Evolutionary conservation across 768 basidiomycete genomes (phyloP).

Genomic region (Naematelia aurantialba): DNA sequence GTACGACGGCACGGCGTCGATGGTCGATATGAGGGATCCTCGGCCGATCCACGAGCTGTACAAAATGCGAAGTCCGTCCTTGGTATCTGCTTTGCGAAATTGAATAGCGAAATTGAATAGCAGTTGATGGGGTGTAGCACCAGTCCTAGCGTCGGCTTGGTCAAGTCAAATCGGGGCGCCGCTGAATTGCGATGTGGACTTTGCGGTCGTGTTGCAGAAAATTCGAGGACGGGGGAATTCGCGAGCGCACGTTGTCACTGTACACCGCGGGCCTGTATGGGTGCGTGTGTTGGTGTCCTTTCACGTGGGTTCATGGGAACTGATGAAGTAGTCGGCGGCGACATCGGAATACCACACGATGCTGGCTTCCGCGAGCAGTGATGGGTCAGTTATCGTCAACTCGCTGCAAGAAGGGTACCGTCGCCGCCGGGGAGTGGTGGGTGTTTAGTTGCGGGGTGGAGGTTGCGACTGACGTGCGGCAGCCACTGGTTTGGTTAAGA

Average conservation of each 20-base stretch:
- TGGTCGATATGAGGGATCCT: conserved; percentile 36
- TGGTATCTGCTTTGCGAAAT: neutral
- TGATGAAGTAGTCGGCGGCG: conserved; percentile 68
- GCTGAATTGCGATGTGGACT: conserved; percentile 25
- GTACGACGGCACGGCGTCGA: conserved; percentile 25
- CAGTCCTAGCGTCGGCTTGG: conserved; percentile 31
- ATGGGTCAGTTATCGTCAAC: conserved; percentile 58
- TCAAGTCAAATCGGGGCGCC: conserved; percentile 23
- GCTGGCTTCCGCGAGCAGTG: conserved; percentile 73
- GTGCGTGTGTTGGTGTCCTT: too few relatives aligned
- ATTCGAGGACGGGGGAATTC: conserved; percentile 9
- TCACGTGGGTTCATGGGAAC: too few relatives aligned
- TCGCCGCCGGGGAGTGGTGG: conserved; percentile 25
- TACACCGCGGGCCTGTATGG: conserved; percentile 68
- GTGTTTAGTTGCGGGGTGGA: conserved; percentile 59
- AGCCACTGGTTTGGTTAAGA: conserved; percentile 40
- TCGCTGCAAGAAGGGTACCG: conserved; percentile 28
- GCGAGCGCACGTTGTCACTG: neutral
- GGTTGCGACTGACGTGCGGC: conserved; percentile 3
- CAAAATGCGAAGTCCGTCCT: conserved; percentile 27
- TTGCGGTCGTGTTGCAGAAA: conserved; percentile 17
- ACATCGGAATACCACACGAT: conserved; percentile 85
- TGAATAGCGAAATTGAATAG: neutral
- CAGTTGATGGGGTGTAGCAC: conserved; percentile 17
- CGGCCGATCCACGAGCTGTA: conserved; percentile 18